Base-by-base conservation (phyloP, 2,329 filamentous ascomycete species). In the Fusarium algeriense region DNA sequence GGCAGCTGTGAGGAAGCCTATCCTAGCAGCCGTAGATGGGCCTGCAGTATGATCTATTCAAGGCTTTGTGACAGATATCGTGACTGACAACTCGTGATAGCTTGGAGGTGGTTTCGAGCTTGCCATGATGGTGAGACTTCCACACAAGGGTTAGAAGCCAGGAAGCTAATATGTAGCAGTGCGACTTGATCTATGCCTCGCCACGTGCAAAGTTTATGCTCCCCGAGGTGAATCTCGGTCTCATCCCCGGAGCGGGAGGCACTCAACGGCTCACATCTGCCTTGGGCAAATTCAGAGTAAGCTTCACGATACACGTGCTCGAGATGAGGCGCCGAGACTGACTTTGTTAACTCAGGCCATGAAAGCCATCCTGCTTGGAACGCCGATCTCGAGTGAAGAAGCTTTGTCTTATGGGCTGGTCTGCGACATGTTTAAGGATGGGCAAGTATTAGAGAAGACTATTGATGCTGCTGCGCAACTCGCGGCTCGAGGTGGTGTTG, bases 61-160 rank as follows among this genome's bases (percentile, higher is more conserved):
- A 15, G 2, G 19, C 3, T 17, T 50, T n/a, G 13, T 28, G 19
- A 20, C 17, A 15, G 0, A 8, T 12, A 14, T 9, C 3, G 4
- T 9, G 14, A 52, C 52, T 50, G 15, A 55, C 34, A 19, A 37
- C 17, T 40, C 5, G 17, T 23, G 37, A 43, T 50, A 84, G 81
- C 78, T 85, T 28, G 83, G 83, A 43, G 83, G 83, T 7, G 84
- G 84, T 3, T 85, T 64, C 17, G 84, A 86, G 66, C 74, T 86
- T 54, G 83, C 82, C 3, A 76, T 86, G 26, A 81, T 81, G 64
- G 81, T 84, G 73, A 73, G 69, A 38, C 48, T 30, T 14, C 23
- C 10, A 35, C 40, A 35, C 10, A 49, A 41, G 5, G 30, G 7
- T 8, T 12, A 32, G 15, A 13, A 26, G 5, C 17, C 23, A 40